Base-by-base conservation (phyloP, 2,329 filamentous ascomycete genomes). In the Cordyceps cateniannulata region DNA sequence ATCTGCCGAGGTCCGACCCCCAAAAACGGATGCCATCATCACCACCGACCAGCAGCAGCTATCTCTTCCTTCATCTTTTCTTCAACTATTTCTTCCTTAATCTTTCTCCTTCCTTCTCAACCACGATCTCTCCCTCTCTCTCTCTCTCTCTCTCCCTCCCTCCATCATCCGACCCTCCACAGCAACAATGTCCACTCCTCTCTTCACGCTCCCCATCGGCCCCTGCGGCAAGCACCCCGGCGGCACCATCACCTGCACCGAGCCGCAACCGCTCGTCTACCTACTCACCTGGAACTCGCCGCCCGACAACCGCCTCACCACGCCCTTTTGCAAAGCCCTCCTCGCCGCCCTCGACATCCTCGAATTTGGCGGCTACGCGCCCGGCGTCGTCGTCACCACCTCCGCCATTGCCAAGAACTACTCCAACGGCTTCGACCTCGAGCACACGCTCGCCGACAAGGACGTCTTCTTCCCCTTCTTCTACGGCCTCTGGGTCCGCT, bases 381-480 rank as follows among this genome's bases (percentile, higher is more conserved):
- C 82, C n/a, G 90, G 90, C 57, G 89, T 93, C 6, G 79, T 95
- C 16, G 77, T 93, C 62, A 93, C 90, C 5, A 93, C 90, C 0
- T 89, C 86, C 47, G 83, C 81, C 52, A 88, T 93, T 62, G 71
- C 78, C 56, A 95, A 95, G 70, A 93, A 93, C 79, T 95, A 89
- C 77, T 87, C 83, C 72, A 93, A 93, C 74, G 90, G 90, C 0
- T 81, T 95, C n/a, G 89, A 95, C 71, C 81, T 93, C 16, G 79
- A 85, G 44, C 83, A 89, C 69, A 87, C 85, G n/a, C 69, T 79
- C 38, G 72, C 75, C 32, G 84, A 83, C 0, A 59, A 45, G 49
- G 79, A 84, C 1, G 79, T 79, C 3, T 93, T 89, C 77, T 84
- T 85, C 67, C 75, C 83, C 14, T 77, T 79, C 55, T 74, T 92